These are phyloP conservation scores for Microbotryum intermedium DNA, from an alignment of 1,284 basidiomycete species.

Conservation along the genomic window DNA sequence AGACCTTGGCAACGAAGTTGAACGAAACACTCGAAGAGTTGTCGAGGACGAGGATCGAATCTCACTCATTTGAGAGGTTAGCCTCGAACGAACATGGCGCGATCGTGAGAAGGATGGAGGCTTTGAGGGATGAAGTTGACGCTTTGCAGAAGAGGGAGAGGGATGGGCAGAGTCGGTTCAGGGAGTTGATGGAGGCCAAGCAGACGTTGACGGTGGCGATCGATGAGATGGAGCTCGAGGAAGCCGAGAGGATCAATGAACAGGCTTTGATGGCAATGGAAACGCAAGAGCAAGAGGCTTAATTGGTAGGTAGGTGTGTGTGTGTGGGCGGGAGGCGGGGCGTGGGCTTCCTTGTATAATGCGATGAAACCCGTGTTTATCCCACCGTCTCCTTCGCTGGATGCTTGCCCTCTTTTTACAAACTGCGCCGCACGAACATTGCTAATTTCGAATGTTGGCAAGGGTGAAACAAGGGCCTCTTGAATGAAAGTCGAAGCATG, in stretches of 20 bases:
- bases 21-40: slow-evolving; percentile 61
- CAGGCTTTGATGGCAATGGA: slow-evolving; percentile 20
- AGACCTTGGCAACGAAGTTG: slow-evolving; percentile 59
- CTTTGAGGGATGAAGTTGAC: slow-evolving; percentile 74
- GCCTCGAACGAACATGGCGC: slow-evolving; percentile 61
- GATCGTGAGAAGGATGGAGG: slow-evolving; percentile 63
- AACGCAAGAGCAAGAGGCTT: background rate
- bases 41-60: slow-evolving; percentile 57
- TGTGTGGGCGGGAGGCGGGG: too few relatives aligned
- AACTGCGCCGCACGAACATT: too few relatives aligned
- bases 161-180: slow-evolving; percentile 67
- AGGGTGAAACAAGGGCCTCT: too few relatives aligned
- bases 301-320: too few relatives aligned
- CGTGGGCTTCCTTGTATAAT: too few relatives aligned
- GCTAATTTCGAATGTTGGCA: too few relatives aligned
- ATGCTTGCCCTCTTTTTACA: too few relatives aligned
- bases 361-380: too few relatives aligned
- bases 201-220: slow-evolving; percentile 54
- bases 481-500: too few relatives aligned
- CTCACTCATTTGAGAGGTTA: slow-evolving; percentile 67
- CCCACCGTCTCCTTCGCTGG: too few relatives aligned
- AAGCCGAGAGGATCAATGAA: slow-evolving; percentile 66
- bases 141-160: slow-evolving; percentile 64
- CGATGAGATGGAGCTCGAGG: slow-evolving; percentile 39
- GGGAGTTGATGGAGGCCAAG: slow-evolving; percentile 67